These are phyloP conservation scores for Russula brevipes DNA, from an alignment of 768 basidiomycete species.

Conservation along the genomic window DNA sequence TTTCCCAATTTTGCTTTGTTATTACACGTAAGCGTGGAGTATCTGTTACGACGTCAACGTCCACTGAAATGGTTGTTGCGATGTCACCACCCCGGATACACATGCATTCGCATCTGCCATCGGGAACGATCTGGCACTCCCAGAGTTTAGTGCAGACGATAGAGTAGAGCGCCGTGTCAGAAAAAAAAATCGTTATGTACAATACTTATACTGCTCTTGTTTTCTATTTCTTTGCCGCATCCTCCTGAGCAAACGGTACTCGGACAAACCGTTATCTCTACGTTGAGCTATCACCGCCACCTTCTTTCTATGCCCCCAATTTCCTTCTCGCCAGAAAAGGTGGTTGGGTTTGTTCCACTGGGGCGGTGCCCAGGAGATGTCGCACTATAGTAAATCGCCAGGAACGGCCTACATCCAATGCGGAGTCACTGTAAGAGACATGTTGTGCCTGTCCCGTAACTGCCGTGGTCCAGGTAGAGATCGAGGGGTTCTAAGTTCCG, in stretches of 20 bases:
- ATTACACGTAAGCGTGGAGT: constrained; percentile 6
- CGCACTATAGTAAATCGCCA: too few relatives aligned
- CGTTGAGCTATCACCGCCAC: neutral
- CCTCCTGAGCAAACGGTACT: neutral
- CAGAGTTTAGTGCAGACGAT: constrained; percentile 1
- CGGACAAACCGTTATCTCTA: neutral
- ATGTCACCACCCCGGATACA: constrained; percentile 1
- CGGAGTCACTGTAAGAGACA: too few relatives aligned
- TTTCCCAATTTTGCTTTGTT: constrained; percentile 7
- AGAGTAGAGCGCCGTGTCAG: constrained; percentile 10
- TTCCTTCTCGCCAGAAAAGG: too few relatives aligned
- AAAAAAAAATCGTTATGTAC: constrained; percentile 7
- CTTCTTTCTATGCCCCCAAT: too few relatives aligned
- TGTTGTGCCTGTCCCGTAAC: too few relatives aligned
- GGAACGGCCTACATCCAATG: too few relatives aligned
- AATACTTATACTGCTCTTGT: constrained; percentile 15
- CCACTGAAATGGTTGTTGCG: neutral
- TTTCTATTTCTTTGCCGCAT: too few relatives aligned
- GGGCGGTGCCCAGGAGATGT: too few relatives aligned
- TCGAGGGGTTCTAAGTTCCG: too few relatives aligned
- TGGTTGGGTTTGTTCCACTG: too few relatives aligned
- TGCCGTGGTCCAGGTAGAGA: too few relatives aligned
- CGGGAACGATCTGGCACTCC: constrained; percentile 2
- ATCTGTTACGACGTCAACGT: neutral
- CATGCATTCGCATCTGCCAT: neutral